Conservation (phyloP, 139 green algal genomes). For the Closterium sp. region DNA sequence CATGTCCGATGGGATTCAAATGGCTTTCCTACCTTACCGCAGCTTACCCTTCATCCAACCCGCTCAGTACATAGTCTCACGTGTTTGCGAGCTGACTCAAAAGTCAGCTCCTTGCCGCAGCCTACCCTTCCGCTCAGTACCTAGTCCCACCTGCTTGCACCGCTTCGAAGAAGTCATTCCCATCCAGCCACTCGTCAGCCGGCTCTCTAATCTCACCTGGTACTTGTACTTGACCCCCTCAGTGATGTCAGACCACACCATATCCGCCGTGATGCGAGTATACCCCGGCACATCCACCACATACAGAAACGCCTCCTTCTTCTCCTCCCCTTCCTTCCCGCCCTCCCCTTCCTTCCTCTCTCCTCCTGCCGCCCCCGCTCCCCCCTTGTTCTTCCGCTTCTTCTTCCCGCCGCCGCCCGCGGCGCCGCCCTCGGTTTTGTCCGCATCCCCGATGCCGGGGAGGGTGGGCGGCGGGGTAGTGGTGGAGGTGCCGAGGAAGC, state of each 20-base stretch:
- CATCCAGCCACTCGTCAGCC: background rate
- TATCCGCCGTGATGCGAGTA: slow-evolving; percentile 42
- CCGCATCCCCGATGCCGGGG: background rate
- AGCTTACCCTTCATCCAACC: too few relatives aligned
- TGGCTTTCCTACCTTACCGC: too few relatives aligned
- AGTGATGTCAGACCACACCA: slow-evolving; percentile 47
- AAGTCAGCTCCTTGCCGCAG: too few relatives aligned
- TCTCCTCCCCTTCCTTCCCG: slow-evolving; percentile 5
- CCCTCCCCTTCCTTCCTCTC: slow-evolving; percentile 4
- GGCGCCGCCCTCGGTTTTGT: background rate
- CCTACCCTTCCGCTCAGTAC: too few relatives aligned
- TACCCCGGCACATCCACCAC: slow-evolving; percentile 29
- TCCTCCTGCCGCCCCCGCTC: background rate
- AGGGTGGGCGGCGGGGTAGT: background rate
- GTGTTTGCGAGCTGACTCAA: too few relatives aligned
- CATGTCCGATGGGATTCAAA: too few relatives aligned
- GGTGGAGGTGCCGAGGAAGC: slow-evolving; percentile 42
- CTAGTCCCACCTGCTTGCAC: too few relatives aligned
- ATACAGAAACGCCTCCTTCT: slow-evolving; percentile 4
- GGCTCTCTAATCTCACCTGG: slow-evolving; percentile 14
- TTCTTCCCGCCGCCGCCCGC: background rate
- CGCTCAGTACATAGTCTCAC: too few relatives aligned
- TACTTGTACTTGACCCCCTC: slow-evolving; percentile 49
- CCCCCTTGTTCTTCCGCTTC: background rate
- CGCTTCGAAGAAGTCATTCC: background rate